Evolutionary conservation across 768 basidiomycete genomes (phyloP).

Genomic region (Auricularia sp.): DNA sequence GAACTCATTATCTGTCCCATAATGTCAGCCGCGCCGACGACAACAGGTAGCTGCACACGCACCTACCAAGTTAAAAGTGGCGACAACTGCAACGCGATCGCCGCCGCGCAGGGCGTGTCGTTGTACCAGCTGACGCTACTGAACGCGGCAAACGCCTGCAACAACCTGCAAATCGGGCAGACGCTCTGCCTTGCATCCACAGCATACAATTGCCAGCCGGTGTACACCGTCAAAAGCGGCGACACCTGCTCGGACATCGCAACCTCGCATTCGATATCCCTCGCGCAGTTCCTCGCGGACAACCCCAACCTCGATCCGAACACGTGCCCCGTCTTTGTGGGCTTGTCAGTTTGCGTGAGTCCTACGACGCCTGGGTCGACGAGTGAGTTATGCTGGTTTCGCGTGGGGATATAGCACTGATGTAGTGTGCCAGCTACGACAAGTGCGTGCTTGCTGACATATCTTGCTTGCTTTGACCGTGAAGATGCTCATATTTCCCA

Average conservation of each 20-base stretch:
- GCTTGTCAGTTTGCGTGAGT: too few species aligned
- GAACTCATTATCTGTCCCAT: too few species aligned
- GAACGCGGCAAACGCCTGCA: slow-evolving; percentile 37
- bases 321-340: too few species aligned
- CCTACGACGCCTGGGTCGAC: too few species aligned
- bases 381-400: too few species aligned
- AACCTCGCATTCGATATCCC: slow-evolving; percentile 28
- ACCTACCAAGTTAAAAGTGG: slow-evolving; percentile 39
- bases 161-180: slow-evolving; percentile 35
- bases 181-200: slow-evolving; percentile 45
- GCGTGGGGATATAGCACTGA: too few species aligned
- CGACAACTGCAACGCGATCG: slow-evolving; percentile 50
- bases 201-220: slow-evolving; percentile 47
- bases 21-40: too few species aligned
- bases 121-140: slow-evolving; percentile 51
- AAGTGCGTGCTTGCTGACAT: too few species aligned
- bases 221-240: slow-evolving; percentile 34
- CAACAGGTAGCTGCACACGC: slow-evolving; percentile 29
- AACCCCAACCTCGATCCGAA: slow-evolving; percentile 48
- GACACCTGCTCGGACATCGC: slow-evolving; percentile 43
- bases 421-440: too few species aligned
- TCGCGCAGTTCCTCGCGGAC: slow-evolving; percentile 41
- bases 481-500: too few species aligned
- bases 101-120: slow-evolving; percentile 33
- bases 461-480: too few species aligned